phyloP scores from a whole-genome alignment of 2,329 filamentous ascomycete genomes.

The Paraphaeosphaeria sporulosa region DNA sequence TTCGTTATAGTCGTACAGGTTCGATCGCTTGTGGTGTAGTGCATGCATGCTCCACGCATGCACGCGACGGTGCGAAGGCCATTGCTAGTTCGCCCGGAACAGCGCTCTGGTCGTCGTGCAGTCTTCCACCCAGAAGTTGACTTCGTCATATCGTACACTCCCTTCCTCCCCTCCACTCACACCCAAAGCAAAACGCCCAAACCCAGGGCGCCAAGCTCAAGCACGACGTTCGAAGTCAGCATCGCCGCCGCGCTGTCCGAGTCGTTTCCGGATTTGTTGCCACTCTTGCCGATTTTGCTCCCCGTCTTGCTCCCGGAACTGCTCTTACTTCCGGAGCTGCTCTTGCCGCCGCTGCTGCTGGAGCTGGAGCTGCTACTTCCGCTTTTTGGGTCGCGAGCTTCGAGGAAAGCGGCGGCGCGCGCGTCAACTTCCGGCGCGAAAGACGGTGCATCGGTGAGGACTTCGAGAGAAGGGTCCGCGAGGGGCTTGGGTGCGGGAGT shows the following conservation, averaged over 20 bases:
- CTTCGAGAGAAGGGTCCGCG: constrained; percentile 17
- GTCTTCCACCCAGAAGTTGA: background rate
- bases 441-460: constrained; percentile 11
- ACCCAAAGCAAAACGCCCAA: constrained; percentile 37
- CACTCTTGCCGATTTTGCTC: constrained; percentile 14
- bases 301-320: no score
- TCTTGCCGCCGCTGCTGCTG: no score
- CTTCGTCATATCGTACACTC: background rate
- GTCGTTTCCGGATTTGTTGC: constrained; percentile 17
- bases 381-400: constrained; percentile 25
- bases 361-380: no score
- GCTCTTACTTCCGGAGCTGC: no score
- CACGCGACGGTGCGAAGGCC: no score
- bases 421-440: constrained; percentile 23
- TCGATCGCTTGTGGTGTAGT: no score
- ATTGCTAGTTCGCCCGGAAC: no score
- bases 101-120: no score
- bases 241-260: constrained; percentile 26
- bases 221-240: constrained; percentile 27
- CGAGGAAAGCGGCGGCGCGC: constrained; percentile 26
- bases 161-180: constrained; percentile 6
- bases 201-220: constrained; percentile 37
- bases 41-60: no score
- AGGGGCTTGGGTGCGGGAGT: constrained; percentile 34
- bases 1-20: no score